Conservation (phyloP, 1,284 basidiomycete genomes). For the Termitomyces sp. region DNA sequence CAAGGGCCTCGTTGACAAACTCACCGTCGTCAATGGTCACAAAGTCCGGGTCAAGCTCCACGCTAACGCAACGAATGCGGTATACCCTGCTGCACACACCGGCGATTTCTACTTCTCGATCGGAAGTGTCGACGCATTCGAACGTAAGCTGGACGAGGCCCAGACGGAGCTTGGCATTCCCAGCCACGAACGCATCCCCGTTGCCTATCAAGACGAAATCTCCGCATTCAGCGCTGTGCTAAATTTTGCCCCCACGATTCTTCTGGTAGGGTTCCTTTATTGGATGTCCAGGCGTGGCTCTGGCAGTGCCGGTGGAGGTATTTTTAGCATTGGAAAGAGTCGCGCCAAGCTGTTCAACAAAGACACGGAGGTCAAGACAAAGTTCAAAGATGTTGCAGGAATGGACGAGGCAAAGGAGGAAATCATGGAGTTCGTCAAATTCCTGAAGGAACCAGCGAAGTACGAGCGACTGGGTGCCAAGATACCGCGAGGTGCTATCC, state of each 20-base stretch:
- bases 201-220: conserved; percentile 95
- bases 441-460: conserved; percentile 92
- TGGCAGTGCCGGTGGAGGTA: conserved; percentile 76
- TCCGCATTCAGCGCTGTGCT: conserved; percentile 79
- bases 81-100: conserved; percentile 55
- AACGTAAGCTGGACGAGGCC: conserved; percentile 90
- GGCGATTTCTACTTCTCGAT: conserved; percentile 94
- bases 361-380: conserved; percentile 91
- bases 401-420: conserved; percentile 99
- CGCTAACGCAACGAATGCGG: conserved; percentile 75
- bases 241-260: conserved; percentile 91
- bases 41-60: conserved; percentile 87
- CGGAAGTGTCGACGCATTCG: conserved; percentile 96
- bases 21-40: conserved; percentile 89
- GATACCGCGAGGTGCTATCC: conserved; percentile 96
- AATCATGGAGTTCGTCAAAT: conserved; percentile 99
- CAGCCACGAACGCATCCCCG: conserved; percentile 89
- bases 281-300: conserved; percentile 85
- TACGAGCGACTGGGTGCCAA: conserved; percentile 98
- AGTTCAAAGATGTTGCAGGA: conserved; percentile 95
- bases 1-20: conserved; percentile 93
- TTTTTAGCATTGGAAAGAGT: conserved; percentile 97
- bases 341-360: conserved; percentile 96
- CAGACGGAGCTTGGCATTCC: conserved; percentile 93
- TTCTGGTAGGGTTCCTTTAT: conserved; percentile 87